Percentiles rank a stretch among this genome's conserved stretches.
phyloP scores from a whole-genome alignment of 2,329 filamentous ascomycete species.

The Tolypocladium cylindrosporum region DNA sequence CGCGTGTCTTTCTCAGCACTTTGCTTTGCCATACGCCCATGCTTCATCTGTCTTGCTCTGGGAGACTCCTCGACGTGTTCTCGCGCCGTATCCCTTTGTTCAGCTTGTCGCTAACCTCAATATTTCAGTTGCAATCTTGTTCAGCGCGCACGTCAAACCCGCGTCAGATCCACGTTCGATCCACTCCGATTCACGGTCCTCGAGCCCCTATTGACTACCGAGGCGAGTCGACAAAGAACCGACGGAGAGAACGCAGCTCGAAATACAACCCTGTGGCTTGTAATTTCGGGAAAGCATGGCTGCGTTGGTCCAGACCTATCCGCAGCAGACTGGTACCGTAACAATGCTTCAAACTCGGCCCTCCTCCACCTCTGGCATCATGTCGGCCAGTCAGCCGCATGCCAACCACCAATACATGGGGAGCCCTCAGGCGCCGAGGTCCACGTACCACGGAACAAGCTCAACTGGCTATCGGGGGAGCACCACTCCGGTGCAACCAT shows the following conservation, averaged over 20 bases:
- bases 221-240: background rate
- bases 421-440: slow-evolving; percentile 23
- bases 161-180: background rate
- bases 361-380: slow-evolving; percentile 38
- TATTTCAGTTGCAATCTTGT: background rate
- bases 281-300: slow-evolving; percentile 51
- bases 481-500: slow-evolving; percentile 58
- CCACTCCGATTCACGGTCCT: background rate
- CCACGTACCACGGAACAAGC: slow-evolving; percentile 18
- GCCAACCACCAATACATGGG: slow-evolving; percentile 39
- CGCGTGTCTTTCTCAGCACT: background rate
- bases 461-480: slow-evolving; percentile 43
- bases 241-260: background rate
- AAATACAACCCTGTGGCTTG: background rate
- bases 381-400: slow-evolving; percentile 41
- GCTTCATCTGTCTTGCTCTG: background rate
- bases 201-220: background rate
- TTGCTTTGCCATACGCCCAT: background rate
- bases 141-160: background rate
- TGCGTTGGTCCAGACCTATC: slow-evolving; percentile 73
- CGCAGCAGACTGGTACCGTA: slow-evolving; percentile 63
- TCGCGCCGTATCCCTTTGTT: background rate
- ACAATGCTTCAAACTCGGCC: slow-evolving; percentile 69
- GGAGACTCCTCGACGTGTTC: background rate
- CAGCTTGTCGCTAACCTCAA: background rate